Base-by-base conservation (phyloP, 306 rosid genomes). In the Cucurbita maxima region DNA sequence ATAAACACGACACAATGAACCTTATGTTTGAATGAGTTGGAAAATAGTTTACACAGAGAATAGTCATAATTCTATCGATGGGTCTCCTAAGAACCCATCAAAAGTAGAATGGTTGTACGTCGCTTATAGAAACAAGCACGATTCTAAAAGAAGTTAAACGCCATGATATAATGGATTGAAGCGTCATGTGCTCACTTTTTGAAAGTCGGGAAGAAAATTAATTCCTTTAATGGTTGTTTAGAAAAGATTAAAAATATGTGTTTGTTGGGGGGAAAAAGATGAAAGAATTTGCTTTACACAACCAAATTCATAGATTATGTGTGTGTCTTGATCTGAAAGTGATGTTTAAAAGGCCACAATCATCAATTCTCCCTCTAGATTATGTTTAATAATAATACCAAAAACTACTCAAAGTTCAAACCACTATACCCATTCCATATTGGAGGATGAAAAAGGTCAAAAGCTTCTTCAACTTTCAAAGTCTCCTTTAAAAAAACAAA, bases 271-370 rank as follows among this genome's bases (percentile, higher is more conserved):
- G 47, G 13, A 68, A 68, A 20, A 47, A 67, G 1, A 3, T 6
- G 1, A 44, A 45, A 44, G 15, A 45, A 22, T 6, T 44, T 66
- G 9, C 40, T 6, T 2, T 36, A 30, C 18, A 22, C 53, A 36
- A 60, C 64, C 43, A 19, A 55, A 55, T 7, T 68, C 36, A 47
- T 14, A 45, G 0, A 18, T 25, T 22, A 44, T 57, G 73, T 68
- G 73, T 11, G 37, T 66, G 52, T 68, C 73, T 20, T 68, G 30
- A 64, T 64, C 72, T 43, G 72, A 43, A 64, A 64, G 72, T 68
- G 56, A 45, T 68, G 40, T 47, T 22, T 20, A 22, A 68, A 68
- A 68, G 73, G 72, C 5, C 36, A 64, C 53, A 54, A 66, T 66
- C 72, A 66, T 18, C 52, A 66, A 66, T 36, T n/a, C 54, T 66